A percentile compares a stretch with the other conserved stretches of the same genome.
These are phyloP conservation scores for Capsicum pubescens DNA, from an alignment of 257 asterid species.

Conservation along the genomic window DNA sequence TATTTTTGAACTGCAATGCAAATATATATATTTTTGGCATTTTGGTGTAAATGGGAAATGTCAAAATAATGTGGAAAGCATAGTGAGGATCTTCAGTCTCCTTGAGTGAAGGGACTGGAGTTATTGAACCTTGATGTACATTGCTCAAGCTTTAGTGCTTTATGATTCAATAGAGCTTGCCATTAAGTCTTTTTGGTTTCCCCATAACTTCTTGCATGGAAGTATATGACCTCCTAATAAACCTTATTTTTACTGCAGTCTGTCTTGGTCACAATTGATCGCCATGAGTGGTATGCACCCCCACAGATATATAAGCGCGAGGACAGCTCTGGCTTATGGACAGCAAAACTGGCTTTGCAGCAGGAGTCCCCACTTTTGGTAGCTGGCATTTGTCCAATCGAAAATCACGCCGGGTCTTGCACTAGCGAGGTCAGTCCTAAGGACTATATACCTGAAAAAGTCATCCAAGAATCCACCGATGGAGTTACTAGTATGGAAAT, in stretches of 20 bases:
- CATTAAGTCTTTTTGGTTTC: conserved; percentile 14
- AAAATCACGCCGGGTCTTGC: conserved; percentile 50
- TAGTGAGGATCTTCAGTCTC: conserved; percentile 15
- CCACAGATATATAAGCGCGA: conserved; percentile 87
- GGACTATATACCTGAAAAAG: conserved; percentile 67
- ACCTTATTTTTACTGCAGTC: conserved; percentile 63
- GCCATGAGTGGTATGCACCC: conserved; percentile 98
- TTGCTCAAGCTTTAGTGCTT: background rate
- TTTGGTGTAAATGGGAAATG: conserved; percentile 20
- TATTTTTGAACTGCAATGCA: background rate
- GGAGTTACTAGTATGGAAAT: conserved; percentile 83
- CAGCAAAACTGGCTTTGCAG: conserved; percentile 69
- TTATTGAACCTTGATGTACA: conserved; percentile 25
- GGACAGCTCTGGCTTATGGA: conserved; percentile 91
- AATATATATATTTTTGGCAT: background rate
- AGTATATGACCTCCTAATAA: conserved; percentile 18
- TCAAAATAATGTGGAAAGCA: conserved; percentile 17
- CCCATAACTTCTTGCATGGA: conserved; percentile 22
- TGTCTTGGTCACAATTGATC: conserved; percentile 94
- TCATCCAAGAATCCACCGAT: conserved; percentile 62
- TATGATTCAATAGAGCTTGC: conserved; percentile 23
- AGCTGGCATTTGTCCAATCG: conserved; percentile 42
- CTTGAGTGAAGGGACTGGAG: conserved; percentile 11
- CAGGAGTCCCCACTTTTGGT: conserved; percentile 52
- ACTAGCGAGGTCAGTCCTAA: conserved; percentile 55